Evolutionary conservation across 1,139 yeast species (phyloP), one percentile per base, ranked within the genome.

Genomic region (Sugiyamaella paludigena): DNA sequence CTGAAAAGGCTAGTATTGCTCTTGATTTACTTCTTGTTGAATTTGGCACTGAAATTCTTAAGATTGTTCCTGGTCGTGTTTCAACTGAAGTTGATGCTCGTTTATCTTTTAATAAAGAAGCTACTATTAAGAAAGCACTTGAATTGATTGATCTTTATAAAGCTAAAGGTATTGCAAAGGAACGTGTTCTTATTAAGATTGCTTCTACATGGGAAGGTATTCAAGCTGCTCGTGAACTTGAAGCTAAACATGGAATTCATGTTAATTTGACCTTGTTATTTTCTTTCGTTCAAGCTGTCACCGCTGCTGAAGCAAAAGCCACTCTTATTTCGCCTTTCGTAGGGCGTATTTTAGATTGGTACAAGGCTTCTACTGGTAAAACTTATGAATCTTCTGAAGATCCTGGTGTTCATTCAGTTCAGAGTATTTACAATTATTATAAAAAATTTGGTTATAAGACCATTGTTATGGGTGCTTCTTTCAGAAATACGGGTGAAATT

Each of bases 151-250:
- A 78, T 47, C 79, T 91, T 61, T 91, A 91, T 81, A 78, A 87
- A 76, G 75, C 81, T 56, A 78, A 79, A 66, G 98, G 98, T 61
- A 84, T 92, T 64, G 67, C 74, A 58, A 88, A 87, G 78, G 96
- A 91, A 58, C 81, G 98, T 72, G 81, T 92, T 55, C 80, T 92
- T 69, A 94, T 92, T 75, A 92, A 92, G 82, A 81, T 94, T 64
- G 98, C 98, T 56, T 86, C 98, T 57, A 92, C 98, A 60, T 92
- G 94, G 88, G 98, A 92, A 77, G 98, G 98, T 79, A 92, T 92
- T 71, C 96, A 88, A 75, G 98, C 98, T 63, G 98, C 99, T 53
- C 82, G 84, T 71, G 96, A 87, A 73, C 81, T 94, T 71, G 98
- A 94, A 78, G 72, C 83, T 59, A 83, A 92, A 74, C 80, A 92